These are phyloP conservation scores for Melampsora larici-populina DNA, from an alignment of 1,284 basidiomycete genomes.

Conservation along the genomic window DNA sequence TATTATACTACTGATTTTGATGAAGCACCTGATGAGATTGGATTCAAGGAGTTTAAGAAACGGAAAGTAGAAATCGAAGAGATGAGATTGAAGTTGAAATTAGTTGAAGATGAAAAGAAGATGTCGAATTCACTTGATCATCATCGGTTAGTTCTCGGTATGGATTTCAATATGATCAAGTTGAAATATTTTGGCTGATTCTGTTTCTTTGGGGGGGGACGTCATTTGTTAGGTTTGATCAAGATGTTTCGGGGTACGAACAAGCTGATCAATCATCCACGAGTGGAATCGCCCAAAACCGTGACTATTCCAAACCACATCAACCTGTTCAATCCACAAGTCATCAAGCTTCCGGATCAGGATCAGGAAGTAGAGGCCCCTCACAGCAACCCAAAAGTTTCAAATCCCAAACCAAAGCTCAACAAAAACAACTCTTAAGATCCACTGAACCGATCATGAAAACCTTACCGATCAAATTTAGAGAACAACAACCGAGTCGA, in stretches of 20 bases:
- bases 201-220: neutral
- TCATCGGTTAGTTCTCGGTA: no score
- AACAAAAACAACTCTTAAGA: slow-evolving; percentile 20
- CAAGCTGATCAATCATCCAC: neutral
- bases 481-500: slow-evolving; percentile 26
- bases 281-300: neutral
- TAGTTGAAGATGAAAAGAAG: neutral
- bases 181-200: neutral
- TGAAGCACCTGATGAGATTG: slow-evolving; percentile 8
- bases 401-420: slow-evolving; percentile 1
- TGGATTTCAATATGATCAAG: no score
- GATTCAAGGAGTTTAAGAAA: slow-evolving; percentile 6
- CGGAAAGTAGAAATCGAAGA: neutral
- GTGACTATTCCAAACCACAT: neutral
- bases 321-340: neutral
- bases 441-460: slow-evolving; percentile 14
- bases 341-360: no score
- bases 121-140: neutral
- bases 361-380: no score
- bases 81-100: neutral
- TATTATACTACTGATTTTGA: slow-evolving; percentile 26
- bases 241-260: slow-evolving; percentile 1
- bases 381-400: neutral
- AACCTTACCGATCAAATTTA: slow-evolving; percentile 20
- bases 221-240: slow-evolving; percentile 1